Conservation (phyloP, 352 stramenopile genomes). For the Aphanomyces astaci region DNA sequence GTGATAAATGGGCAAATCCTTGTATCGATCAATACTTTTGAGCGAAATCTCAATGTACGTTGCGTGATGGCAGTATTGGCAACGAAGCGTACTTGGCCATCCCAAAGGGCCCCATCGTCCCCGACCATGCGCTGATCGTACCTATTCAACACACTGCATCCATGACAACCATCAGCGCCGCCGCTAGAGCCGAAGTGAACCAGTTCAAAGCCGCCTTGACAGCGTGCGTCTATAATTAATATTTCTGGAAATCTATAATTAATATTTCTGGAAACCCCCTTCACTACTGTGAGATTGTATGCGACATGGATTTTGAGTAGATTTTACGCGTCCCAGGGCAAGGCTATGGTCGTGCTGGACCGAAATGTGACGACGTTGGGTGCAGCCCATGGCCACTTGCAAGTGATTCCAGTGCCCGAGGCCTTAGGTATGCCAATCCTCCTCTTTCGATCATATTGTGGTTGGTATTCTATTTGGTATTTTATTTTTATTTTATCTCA, state of each 20-base stretch:
- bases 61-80: conserved; percentile 36
- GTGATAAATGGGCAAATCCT: no score
- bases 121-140: conserved; percentile 68
- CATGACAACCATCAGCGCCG: conserved; percentile 34
- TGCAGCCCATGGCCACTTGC: conserved; percentile 66
- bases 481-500: no score
- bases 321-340: conserved; percentile 56
- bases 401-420: conserved; percentile 58
- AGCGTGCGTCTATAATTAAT: no score
- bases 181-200: conserved; percentile 46
- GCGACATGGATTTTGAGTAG: no score
- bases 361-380: conserved; percentile 68
- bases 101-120: conserved; percentile 70
- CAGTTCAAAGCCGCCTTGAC: conserved; percentile 52
- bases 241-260: no score
- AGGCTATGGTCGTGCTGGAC: conserved; percentile 68
- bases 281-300: no score
- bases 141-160: conserved; percentile 65
- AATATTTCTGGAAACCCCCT: no score
- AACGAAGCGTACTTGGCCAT: conserved; percentile 72
- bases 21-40: no score
- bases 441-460: no score
- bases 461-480: no score
- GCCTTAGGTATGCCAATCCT: conserved; percentile 13
- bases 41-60: not conserved